These are phyloP conservation scores for Scleromitrula shiraiana DNA, from an alignment of 2,329 filamentous ascomycete species.

Conservation along the genomic window DNA sequence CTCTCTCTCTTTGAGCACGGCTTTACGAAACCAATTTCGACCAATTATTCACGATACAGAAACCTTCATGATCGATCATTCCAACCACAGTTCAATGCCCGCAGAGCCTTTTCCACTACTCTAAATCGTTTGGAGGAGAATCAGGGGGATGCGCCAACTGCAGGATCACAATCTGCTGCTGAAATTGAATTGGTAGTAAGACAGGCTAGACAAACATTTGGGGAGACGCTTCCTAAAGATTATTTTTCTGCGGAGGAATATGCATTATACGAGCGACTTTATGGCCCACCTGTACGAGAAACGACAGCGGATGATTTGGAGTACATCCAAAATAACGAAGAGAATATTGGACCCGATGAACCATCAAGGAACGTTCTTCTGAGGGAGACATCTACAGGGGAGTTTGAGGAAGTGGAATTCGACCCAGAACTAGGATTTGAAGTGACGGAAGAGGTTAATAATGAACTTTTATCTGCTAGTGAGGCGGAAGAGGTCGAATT, in stretches of 20 bases:
- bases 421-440: constrained; percentile 25
- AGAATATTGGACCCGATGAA: constrained; percentile 43
- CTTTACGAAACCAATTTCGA: constrained; percentile 21
- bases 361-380: constrained; percentile 40
- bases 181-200: constrained; percentile 58
- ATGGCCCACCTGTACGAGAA: constrained; percentile 63
- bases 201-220: constrained; percentile 65
- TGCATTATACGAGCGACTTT: constrained; percentile 68
- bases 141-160: background rate
- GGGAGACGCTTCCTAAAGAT: constrained; percentile 65
- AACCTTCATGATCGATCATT: constrained; percentile 11
- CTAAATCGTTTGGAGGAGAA: constrained; percentile 10
- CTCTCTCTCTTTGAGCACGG: constrained; percentile 29
- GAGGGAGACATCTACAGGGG: constrained; percentile 46
- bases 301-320: constrained; percentile 53
- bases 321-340: constrained; percentile 23
- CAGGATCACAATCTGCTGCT: constrained; percentile 6
- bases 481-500: background rate
- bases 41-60: constrained; percentile 2
- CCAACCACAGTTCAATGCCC: constrained; percentile 8
- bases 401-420: constrained; percentile 51
- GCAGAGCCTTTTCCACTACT: constrained; percentile 19
- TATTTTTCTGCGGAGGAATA: constrained; percentile 65
- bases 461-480: constrained; percentile 2
- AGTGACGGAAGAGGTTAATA: constrained; percentile 25